These are phyloP conservation scores for Backusella australiensis DNA, from an alignment of 192 early-diverging fungal species.

Conservation along the genomic window DNA sequence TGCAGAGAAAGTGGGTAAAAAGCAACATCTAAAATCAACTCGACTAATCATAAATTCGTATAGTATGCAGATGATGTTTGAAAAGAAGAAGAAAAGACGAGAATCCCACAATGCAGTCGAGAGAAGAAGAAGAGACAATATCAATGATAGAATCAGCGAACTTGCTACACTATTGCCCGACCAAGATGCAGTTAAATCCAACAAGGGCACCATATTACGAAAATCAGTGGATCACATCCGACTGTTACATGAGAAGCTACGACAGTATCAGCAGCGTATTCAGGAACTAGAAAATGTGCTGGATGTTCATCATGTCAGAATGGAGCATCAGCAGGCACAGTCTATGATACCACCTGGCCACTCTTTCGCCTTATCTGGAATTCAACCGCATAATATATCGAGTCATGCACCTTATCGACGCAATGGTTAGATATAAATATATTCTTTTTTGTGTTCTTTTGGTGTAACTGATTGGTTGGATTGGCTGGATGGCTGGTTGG, in stretches of 20 bases:
- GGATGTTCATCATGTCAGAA: constrained; percentile 17
- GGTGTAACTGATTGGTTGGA: neutral
- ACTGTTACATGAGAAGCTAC: constrained; percentile 23
- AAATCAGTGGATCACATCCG: constrained; percentile 91
- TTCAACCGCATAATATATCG: constrained; percentile 14
- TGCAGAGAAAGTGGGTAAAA: constrained; percentile 24
- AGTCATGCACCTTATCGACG: constrained; percentile 11
- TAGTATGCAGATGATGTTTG: constrained; percentile 45
- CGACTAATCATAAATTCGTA: neutral
- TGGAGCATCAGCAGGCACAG: neutral
- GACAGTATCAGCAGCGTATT: constrained; percentile 31
- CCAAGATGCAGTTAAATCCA: constrained; percentile 73
- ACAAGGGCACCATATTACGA: constrained; percentile 92
- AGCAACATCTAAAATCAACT: neutral
- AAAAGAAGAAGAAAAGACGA: constrained; percentile 89
- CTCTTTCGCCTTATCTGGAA: constrained; percentile 21
- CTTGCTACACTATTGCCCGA: constrained; percentile 84
- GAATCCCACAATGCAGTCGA: constrained; percentile 99
- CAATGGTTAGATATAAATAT: neutral
- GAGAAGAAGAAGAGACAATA: constrained; percentile 91
- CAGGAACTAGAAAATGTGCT: constrained; percentile 31
- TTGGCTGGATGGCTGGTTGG: neutral
- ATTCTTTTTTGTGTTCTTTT: neutral
- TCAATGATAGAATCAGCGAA: constrained; percentile 97
- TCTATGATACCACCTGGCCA: constrained; percentile 16